Evolutionary conservation across 805 yeast genomes (phyloP), one percentile per base, ranked within the genome.

Genomic region (Yarrowia hollandica): DNA sequence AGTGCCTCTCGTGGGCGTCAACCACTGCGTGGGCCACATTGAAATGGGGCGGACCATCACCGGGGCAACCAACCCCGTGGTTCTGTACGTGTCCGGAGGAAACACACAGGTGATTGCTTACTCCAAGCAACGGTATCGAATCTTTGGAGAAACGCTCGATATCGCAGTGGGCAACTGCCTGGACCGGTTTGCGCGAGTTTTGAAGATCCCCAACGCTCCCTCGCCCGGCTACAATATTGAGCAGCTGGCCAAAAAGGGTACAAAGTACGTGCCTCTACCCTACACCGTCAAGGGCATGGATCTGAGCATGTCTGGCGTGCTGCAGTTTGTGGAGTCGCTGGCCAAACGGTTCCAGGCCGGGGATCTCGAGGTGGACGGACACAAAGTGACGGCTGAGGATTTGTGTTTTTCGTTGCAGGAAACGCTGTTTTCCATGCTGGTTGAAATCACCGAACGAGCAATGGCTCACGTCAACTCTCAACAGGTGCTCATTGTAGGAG

Each of bases 231-330:
- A 90, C 73, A 94, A 94, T 69, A 94, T 94, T 64, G 99, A 94
- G 73, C 96, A 89, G 68, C 69, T 94, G 74, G 98, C 99, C 15
- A 88, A 84, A 65, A 61, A 64, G 62, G 84, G 85, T 15, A 66
- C 65, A 15, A 70, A 77, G 56, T 82, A 76, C 64, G 88, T 92
- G 1, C 85, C 82, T 44, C 74, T 94, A 37, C 99, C 99, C 0
- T 94, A 94, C 69, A 92, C 99, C 0, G 99, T 94, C 14, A 94
- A 94, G 71, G 99, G 99, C 3, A 94, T 94, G 99, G 99, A 94
- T 71, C 68, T 94, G 60, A 88, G 96, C 52, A 89, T 94, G 96
- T 87, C 96, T 64, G 99, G 99, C 9, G 89, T 94, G 39, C 74
- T 94, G 61, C 97, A 91, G 14, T 83, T 82, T 68, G 82, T 94